Percentiles rank a stretch among this genome's conserved stretches.
These are phyloP conservation scores for Apiospora saccharicola DNA, from an alignment of 2,329 filamentous ascomycete species.

Conservation along the genomic window DNA sequence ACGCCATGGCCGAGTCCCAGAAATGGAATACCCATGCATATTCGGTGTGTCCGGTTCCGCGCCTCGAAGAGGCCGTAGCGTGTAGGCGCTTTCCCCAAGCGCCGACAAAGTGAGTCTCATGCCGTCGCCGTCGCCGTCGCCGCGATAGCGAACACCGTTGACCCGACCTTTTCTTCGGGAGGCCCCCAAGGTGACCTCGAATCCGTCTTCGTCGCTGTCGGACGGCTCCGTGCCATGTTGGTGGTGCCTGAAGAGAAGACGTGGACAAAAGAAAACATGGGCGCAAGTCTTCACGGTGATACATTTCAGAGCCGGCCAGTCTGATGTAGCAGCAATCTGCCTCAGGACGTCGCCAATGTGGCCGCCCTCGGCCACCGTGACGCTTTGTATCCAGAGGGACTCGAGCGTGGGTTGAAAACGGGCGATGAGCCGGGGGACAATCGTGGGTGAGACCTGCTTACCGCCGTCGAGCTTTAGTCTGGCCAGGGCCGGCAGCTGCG, in stretches of 20 bases:
- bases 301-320: not conserved
- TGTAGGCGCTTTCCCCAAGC: not conserved
- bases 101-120: not conserved
- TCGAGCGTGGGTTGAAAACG: not conserved
- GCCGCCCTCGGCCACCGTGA: not conserved
- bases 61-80: not conserved
- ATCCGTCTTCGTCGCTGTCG: not conserved
- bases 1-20: not conserved
- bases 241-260: not conserved
- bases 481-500: not conserved
- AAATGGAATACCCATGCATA: not conserved
- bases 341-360: not conserved
- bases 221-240: not conserved
- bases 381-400: not conserved
- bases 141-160: not conserved
- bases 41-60: not conserved
- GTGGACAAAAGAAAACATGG: not conserved
- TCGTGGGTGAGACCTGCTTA: not conserved
- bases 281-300: not conserved
- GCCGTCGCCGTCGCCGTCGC: not conserved
- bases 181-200: not conserved
- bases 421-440: not conserved
- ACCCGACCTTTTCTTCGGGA: not conserved
- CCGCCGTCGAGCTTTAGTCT: not conserved
- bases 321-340: no score